Base-by-base conservation (phyloP, 2,329 filamentous ascomycete genomes). In the Colletotrichum lupini region DNA sequence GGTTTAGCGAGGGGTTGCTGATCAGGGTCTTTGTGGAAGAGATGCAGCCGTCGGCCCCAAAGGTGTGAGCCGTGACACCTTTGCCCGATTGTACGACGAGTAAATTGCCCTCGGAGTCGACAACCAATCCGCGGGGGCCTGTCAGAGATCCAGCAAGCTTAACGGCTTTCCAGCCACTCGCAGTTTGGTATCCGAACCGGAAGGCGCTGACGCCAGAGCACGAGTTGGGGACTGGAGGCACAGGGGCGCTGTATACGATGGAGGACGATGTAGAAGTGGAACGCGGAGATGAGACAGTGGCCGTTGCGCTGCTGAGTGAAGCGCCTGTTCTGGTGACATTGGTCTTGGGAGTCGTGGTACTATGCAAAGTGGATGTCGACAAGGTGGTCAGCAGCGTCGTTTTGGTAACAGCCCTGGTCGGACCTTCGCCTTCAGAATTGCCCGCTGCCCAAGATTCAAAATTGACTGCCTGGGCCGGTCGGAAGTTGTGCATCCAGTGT, bases 401-500 rank as follows among this genome's bases (percentile, higher is more conserved):
- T 24, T 49, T 16, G 7, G 66, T 74, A 2, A 30, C 60, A 4
- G 73, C 74, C 11, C 61, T 57, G n/a, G 35, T 28, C 7, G 75
- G 60, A 24, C 65, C 61, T 26, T 73, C 75, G 12, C 61, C 67
- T 22, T 67, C 75, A 11, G 42, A 42, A 11, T 49, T 67, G 16
- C 63, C 65, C 11, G 22, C 58, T 14, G 67, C 78, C 81, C 81
- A 83, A 12, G 74, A 67, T 30, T 72, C 68, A 66, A 85, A 85
- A 53, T 81, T 69, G 42, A 80, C 76, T 3, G 82, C 81, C 63
- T 79, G 77, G 11, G 81, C 81, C 1, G 75, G 75, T 9, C 75
- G 76, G 58, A 85, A 78, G 73, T 84, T 81, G 74, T 84, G 82
- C 42, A 79, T 78, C 80, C 82, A 84, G 76, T 84, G 84, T 58